These are phyloP conservation scores for Apiospora pterosperma DNA, from an alignment of 2,329 filamentous ascomycete genomes.

Conservation along the genomic window DNA sequence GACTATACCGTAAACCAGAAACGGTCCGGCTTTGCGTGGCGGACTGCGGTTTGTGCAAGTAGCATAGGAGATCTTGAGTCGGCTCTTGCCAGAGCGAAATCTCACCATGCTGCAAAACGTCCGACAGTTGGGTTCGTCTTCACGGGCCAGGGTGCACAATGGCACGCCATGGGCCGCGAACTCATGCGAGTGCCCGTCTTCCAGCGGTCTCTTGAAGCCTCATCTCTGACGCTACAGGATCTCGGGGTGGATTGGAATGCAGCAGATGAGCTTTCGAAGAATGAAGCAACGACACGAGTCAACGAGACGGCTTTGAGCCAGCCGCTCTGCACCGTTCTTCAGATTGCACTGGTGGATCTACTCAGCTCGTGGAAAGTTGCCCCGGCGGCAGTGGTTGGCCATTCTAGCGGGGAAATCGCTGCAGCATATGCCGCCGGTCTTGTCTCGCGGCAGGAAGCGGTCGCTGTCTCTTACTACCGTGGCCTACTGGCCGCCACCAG, in stretches of 20 bases:
- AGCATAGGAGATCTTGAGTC: no score
- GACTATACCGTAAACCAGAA: no score
- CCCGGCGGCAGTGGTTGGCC: conserved; percentile 25
- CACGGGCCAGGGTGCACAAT: conserved; percentile 32
- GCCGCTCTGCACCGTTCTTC: conserved; percentile 24
- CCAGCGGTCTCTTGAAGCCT: not conserved
- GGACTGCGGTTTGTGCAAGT: no score
- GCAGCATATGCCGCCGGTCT: conserved; percentile 24
- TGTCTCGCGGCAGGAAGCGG: conserved; percentile 21
- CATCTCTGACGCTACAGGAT: no score
- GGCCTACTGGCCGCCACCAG: not conserved
- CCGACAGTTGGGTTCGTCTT: no score
- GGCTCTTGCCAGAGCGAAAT: no score
- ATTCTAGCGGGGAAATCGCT: conserved; percentile 33
- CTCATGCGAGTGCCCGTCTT: conserved; percentile 29
- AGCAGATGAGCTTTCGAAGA: conserved; percentile 28
- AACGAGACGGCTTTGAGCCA: conserved; percentile 28
- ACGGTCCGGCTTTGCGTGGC: no score
- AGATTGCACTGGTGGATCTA: conserved; percentile 27
- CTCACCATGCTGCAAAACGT: no score
- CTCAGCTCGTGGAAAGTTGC: conserved; percentile 19
- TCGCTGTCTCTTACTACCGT: conserved; percentile 18
- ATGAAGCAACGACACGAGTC: conserved; percentile 22
- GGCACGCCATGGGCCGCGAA: conserved; percentile 34
- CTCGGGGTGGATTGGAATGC: no score